Evolutionary conservation across 1,139 yeast species (phyloP).

Genomic region (Suzukiozyma palmioleophila): DNA sequence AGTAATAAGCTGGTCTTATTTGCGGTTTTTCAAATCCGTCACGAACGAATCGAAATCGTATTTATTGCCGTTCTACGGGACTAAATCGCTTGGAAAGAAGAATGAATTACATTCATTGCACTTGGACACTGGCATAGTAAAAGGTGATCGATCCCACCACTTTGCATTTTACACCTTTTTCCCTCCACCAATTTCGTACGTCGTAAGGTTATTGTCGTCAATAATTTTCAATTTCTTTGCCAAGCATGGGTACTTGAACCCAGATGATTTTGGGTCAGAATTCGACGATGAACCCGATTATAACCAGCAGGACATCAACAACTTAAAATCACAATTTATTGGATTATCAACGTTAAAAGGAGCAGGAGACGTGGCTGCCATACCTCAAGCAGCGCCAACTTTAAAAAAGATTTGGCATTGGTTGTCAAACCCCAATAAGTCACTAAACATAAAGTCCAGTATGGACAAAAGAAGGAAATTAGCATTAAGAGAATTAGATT

Average conservation of each 20-base stretch:
- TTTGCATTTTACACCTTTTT: slow-evolving; percentile 42
- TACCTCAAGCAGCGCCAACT: slow-evolving; percentile 22
- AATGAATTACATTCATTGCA: slow-evolving; percentile 13
- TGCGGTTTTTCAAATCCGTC: slow-evolving; percentile 37
- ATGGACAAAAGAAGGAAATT: slow-evolving; percentile 41
- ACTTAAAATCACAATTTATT: slow-evolving; percentile 32
- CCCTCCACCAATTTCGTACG: slow-evolving; percentile 36
- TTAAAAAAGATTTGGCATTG: slow-evolving; percentile 23
- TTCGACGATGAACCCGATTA: slow-evolving; percentile 19
- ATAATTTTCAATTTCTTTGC: slow-evolving; percentile 17
- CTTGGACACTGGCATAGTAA: slow-evolving; percentile 19
- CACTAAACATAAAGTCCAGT: slow-evolving; percentile 16
- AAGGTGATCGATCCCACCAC: slow-evolving; percentile 41
- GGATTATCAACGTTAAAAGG: slow-evolving; percentile 42
- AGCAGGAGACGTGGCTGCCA: slow-evolving; percentile 28
- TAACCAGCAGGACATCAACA: slow-evolving; percentile 26
- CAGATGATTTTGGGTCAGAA: slow-evolving; percentile 20
- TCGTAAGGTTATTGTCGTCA: slow-evolving; percentile 19
- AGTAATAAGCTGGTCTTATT: slow-evolving; percentile 36
- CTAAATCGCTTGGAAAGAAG: not conserved
- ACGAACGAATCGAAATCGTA: slow-evolving; percentile 42
- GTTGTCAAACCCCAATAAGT: slow-evolving; percentile 15
- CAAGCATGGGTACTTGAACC: slow-evolving; percentile 22
- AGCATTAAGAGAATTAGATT: slow-evolving; percentile 40
- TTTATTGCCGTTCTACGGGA: slow-evolving; percentile 29